Conservation (phyloP, 1,284 basidiomycete species). For the Chalciporus piperatoides region DNA sequence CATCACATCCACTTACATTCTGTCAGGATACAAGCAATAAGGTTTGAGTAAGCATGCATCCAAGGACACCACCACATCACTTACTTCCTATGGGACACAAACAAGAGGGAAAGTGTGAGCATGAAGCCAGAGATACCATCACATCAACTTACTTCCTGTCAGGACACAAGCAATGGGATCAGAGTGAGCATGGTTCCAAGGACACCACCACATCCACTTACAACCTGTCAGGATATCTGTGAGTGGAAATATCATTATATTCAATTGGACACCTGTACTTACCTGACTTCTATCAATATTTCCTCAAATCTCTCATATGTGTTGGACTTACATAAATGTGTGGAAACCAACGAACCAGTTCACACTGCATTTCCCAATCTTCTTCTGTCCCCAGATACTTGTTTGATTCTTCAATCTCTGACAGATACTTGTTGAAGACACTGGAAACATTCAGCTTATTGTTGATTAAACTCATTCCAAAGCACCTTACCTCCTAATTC, state of each 20-base stretch:
- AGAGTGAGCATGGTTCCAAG: neutral
- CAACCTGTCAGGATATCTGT: neutral
- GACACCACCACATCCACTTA: neutral
- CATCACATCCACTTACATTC: neutral
- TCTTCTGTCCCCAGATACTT: neutral
- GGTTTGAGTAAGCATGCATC: neutral
- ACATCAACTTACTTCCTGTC: neutral
- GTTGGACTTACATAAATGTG: neutral
- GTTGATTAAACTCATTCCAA: too few species aligned
- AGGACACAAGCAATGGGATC: neutral
- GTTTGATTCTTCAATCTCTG: neutral
- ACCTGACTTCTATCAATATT: neutral
- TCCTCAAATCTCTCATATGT: neutral
- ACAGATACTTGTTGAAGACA: neutral
- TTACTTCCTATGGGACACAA: neutral
- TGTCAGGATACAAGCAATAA: neutral
- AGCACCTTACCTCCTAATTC: slow-evolving; percentile 3
- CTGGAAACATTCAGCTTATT: neutral
- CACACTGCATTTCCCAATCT: neutral
- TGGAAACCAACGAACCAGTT: neutral
- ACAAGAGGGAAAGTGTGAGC: too few species aligned
- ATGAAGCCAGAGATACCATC: neutral
- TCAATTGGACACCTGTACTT: neutral
- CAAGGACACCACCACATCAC: neutral
- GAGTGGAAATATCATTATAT: neutral